phyloP scores from a whole-genome alignment of 805 yeast genomes.

The Zygosaccharomyces pseudorouxii region DNA sequence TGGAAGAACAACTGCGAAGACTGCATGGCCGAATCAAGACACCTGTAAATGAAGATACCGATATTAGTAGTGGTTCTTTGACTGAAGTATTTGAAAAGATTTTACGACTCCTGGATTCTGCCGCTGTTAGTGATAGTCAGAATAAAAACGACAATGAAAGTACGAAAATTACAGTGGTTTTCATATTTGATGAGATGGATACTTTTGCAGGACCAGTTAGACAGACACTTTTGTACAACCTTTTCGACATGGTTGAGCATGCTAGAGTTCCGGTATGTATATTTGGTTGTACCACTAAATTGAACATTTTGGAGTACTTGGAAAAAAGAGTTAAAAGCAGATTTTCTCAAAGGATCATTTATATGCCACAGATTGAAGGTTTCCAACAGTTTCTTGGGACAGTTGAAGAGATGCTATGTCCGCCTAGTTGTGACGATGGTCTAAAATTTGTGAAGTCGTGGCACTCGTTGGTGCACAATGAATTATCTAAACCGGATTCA shows the following conservation, averaged over 20 bases:
- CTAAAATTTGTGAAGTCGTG: slow-evolving; percentile 29
- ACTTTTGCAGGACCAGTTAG: slow-evolving; percentile 63
- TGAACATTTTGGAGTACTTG: slow-evolving; percentile 71
- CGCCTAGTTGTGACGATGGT: slow-evolving; percentile 25
- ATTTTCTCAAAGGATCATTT: slow-evolving; percentile 73
- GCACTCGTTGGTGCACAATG: slow-evolving; percentile 40
- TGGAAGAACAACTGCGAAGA: slow-evolving; percentile 47
- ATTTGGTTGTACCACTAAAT: slow-evolving; percentile 70
- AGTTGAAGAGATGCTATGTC: slow-evolving; percentile 37
- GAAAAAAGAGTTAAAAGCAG: slow-evolving; percentile 91
- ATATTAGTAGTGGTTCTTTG: slow-evolving; percentile 49
- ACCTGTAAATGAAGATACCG: slow-evolving; percentile 16
- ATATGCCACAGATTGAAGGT: slow-evolving; percentile 47
- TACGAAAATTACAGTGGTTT: slow-evolving; percentile 54
- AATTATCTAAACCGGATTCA: slow-evolving; percentile 30
- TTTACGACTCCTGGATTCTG: slow-evolving; percentile 46
- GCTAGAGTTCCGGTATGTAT: slow-evolving; percentile 71
- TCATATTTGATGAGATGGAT: slow-evolving; percentile 84
- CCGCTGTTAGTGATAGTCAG: slow-evolving; percentile 14
- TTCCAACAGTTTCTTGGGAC: slow-evolving; percentile 49
- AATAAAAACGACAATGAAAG: slow-evolving; percentile 23
- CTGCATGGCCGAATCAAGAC: slow-evolving; percentile 26
- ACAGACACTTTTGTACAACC: slow-evolving; percentile 81
- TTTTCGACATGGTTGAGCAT: slow-evolving; percentile 80
- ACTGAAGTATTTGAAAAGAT: slow-evolving; percentile 60